phyloP scores from a whole-genome alignment of 257 asterid species.

The Marsdenia floribunda region DNA sequence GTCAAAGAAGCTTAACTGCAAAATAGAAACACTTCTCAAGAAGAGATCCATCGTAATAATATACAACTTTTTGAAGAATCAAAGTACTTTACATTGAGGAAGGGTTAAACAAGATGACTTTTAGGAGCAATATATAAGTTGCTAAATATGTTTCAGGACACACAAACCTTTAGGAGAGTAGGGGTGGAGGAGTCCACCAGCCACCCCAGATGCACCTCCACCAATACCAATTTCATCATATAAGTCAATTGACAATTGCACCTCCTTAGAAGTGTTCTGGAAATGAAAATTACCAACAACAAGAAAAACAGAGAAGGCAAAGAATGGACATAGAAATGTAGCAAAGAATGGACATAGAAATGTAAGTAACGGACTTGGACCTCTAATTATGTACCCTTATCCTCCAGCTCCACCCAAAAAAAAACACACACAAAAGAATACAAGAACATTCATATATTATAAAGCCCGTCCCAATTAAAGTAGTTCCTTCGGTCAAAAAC shows the following conservation, averaged over 20 bases:
- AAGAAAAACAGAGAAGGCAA: slow-evolving; percentile 16
- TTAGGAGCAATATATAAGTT: too few relatives aligned
- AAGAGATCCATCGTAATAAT: not conserved
- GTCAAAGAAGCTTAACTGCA: slow-evolving; percentile 92
- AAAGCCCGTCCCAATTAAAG: not conserved
- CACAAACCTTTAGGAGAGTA: slow-evolving; percentile 87
- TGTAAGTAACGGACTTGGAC: too few relatives aligned
- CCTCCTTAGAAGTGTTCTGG: slow-evolving; percentile 64
- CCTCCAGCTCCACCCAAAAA: too few relatives aligned
- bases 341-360: too few relatives aligned
- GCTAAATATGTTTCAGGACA: too few relatives aligned
- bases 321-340: too few relatives aligned
- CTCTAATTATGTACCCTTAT: too few relatives aligned
- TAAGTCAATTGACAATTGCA: slow-evolving; percentile 57
- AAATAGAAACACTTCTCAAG: slow-evolving; percentile 14
- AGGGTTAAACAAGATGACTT: not conserved
- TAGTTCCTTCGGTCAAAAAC: not conserved
- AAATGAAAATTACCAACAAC: slow-evolving; percentile 11
- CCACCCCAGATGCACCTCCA: slow-evolving; percentile 98
- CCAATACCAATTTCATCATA: slow-evolving; percentile 91
- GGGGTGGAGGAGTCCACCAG: slow-evolving; percentile 98
- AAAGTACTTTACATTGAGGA: not conserved
- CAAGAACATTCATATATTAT: not conserved
- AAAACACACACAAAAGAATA: too few relatives aligned
- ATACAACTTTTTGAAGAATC: not conserved